Evolutionary conservation across 805 yeast genomes (phyloP).

Genomic region (Starmerella floris): DNA sequence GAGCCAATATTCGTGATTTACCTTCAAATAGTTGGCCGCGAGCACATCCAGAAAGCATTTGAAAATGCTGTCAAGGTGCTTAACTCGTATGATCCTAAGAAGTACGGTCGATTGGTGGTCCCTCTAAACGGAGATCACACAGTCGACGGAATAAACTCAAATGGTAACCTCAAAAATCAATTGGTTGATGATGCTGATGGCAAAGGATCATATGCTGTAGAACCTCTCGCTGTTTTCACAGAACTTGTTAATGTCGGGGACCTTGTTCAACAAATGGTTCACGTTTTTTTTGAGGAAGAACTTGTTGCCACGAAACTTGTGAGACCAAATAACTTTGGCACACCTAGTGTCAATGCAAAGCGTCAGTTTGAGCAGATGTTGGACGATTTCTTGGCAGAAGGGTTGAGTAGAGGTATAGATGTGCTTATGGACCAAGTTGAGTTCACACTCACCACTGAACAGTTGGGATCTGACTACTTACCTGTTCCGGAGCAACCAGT

Average conservation of each 20-base stretch:
- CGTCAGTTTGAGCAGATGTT: conserved; percentile 66
- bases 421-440: conserved; percentile 74
- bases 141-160: no score
- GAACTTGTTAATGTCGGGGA: conserved; percentile 90
- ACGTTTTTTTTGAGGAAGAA: conserved; percentile 81
- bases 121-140: conserved; percentile 2
- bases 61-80: conserved; percentile 62
- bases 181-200: conserved; percentile 7
- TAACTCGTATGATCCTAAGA: conserved; percentile 53
- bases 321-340: conserved; percentile 64
- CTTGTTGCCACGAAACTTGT: conserved; percentile 43
- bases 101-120: conserved; percentile 24
- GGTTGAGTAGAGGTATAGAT: conserved; percentile 82
- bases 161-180: not conserved
- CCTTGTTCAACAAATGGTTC: conserved; percentile 79
- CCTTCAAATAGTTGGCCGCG: conserved; percentile 46
- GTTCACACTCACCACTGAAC: conserved; percentile 40
- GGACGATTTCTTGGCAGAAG: conserved; percentile 85
- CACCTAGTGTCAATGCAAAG: conserved; percentile 64
- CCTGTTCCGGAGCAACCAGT: conserved; percentile 30
- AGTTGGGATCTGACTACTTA: conserved; percentile 49
- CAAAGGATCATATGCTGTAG: conserved; percentile 33
- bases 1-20: conserved; percentile 58
- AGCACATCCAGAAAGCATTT: conserved; percentile 79
- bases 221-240: conserved; percentile 74